Base-by-base conservation (phyloP, 2,329 filamentous ascomycete genomes). In the Verticillium longisporum region DNA sequence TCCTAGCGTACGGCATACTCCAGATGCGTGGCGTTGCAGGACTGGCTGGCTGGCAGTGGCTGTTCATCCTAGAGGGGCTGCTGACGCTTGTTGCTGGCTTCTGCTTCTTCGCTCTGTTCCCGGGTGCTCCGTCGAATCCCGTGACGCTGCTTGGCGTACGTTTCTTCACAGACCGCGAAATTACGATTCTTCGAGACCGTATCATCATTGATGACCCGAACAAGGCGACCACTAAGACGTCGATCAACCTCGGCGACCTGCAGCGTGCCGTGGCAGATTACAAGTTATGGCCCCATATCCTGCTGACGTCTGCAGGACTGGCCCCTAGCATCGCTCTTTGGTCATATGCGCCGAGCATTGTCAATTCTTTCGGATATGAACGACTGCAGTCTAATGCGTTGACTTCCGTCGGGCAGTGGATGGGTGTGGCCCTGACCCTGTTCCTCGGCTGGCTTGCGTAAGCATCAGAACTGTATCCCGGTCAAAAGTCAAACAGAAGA, bases 1-100 rank as follows among this genome's bases (percentile, higher is more conserved):
- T 88, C n/a, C 73, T 88, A 0, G 84, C 85, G 0, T 74, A 68
- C 2, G 80, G 75, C 1, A 82, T 83, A 50, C 76, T 73, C 0
- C 74, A 77, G 88, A 59, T 64, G 32, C 60, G 60, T 26, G 62
- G 62, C 3, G 58, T 64, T 2, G 60, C 58, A 15, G 61, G 56
- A 4, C 41, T 64, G 1, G 61, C 59, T 15, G 62, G 59, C 9
- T 62, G 62, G 61, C 62, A 61, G 21, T 64, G 62, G 62, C 53
- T 64, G 11, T 64, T 64, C 53, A 64, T 64, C n/a, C 41, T 64
- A 55, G 77, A 74, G 61, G 66, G 74, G 2, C 37, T 58, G 11
- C 26, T 50, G 26, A 58, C 57, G 15, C 32, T 58, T 41, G 38
- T 58, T 18, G 57, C 57, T 21, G 57, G 57, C 18, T 7, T 58